These are phyloP conservation scores for Epichloe uncinata DNA, from an alignment of 2,329 filamentous ascomycete genomes.

Conservation along the genomic window DNA sequence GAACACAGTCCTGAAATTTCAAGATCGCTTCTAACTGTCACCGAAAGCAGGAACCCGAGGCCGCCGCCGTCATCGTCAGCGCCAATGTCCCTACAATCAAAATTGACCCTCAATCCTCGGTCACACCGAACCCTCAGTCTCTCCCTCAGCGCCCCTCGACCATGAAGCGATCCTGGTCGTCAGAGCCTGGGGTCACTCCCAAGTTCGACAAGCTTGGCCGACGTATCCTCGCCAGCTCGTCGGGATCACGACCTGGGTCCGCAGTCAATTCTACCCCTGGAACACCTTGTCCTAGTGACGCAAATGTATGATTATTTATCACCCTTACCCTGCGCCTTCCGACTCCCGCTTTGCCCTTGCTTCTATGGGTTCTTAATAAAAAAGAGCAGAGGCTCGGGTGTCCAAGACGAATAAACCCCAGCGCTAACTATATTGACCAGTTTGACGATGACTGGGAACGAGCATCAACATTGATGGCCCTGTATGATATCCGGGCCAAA, in stretches of 20 bases:
- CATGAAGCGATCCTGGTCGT: constrained; percentile 26
- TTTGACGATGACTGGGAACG: constrained; percentile 44
- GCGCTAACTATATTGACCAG: constrained; percentile 13
- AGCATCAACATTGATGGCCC: constrained; percentile 44
- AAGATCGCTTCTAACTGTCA: constrained; percentile 3
- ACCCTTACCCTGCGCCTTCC: not conserved
- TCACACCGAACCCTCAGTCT: constrained; percentile 2
- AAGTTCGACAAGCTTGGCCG: constrained; percentile 43
- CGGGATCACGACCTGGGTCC: constrained; percentile 36
- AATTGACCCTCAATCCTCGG: constrained; percentile 9
- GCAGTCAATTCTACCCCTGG: constrained; percentile 37
- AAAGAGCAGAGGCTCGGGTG: not conserved
- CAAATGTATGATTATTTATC: constrained; percentile 25
- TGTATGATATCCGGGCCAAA: constrained; percentile 51
- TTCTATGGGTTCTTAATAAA: not conserved
- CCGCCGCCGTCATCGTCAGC: constrained; percentile 58
- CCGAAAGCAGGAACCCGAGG: constrained; percentile 49
- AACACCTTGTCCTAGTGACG: constrained; percentile 34
- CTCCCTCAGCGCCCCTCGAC: constrained; percentile 20
- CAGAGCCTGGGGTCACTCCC: constrained; percentile 25
- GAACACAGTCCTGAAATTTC: not conserved
- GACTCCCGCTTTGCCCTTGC: not conserved
- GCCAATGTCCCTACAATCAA: constrained; percentile 35
- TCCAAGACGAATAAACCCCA: not conserved
- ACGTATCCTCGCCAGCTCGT: constrained; percentile 36